These are phyloP conservation scores for Talaromyces liani DNA, from an alignment of 495 filamentous ascomycete species.

Conservation along the genomic window DNA sequence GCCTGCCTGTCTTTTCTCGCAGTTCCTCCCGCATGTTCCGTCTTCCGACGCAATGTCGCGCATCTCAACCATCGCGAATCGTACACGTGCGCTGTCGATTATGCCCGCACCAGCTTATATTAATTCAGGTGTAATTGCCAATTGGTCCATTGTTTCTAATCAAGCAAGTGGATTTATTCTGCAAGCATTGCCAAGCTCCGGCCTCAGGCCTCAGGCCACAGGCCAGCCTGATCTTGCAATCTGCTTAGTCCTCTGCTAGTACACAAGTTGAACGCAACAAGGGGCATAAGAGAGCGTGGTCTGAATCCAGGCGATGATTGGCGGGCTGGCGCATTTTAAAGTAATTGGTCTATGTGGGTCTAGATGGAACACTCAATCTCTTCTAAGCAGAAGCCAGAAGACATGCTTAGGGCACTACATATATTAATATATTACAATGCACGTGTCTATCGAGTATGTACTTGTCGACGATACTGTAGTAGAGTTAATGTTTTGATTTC, in stretches of 20 bases:
- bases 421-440: no score
- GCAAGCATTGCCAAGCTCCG: background rate
- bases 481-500: no score
- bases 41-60: background rate
- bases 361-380: no score
- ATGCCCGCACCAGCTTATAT: background rate
- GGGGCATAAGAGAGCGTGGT: background rate
- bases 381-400: no score
- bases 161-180: background rate
- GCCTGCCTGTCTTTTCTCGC: background rate
- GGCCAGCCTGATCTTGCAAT: background rate
- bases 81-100: background rate
- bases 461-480: no score
- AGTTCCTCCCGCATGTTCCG: background rate
- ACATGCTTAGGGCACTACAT: no score
- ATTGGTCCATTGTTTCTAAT: background rate
- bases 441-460: no score
- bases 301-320: background rate
- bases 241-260: no score
- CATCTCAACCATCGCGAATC: background rate
- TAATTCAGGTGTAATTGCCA: background rate
- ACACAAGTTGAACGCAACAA: background rate
- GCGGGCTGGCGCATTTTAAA: background rate
- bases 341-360: no score
- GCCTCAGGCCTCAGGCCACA: background rate